These are phyloP conservation scores for Fusarium haematococcum DNA, from an alignment of 2,329 filamentous ascomycete genomes.

Conservation along the genomic window DNA sequence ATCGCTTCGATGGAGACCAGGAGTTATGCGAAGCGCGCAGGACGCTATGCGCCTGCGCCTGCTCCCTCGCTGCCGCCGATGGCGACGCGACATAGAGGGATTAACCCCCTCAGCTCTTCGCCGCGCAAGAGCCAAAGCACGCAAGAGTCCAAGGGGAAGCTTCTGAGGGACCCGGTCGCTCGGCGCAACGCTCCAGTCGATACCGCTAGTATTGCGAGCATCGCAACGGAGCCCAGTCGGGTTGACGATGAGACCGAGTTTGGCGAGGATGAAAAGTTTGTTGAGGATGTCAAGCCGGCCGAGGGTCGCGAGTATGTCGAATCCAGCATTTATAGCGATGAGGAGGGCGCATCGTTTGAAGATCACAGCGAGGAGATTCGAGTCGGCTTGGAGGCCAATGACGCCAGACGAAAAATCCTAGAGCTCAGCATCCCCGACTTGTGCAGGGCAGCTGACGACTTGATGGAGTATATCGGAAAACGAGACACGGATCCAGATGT, in stretches of 20 bases:
- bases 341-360: conserved; percentile 3
- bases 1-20: conserved; percentile 34
- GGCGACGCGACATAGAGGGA: conserved; percentile 27
- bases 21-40: conserved; percentile 23
- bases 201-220: conserved; percentile 33
- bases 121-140: not conserved
- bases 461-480: conserved; percentile 42
- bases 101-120: not conserved
- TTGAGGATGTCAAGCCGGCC: not conserved
- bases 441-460: conserved; percentile 39
- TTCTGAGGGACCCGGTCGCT: conserved; percentile 26
- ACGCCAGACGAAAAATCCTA: conserved; percentile 38
- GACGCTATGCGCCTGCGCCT: conserved; percentile 4
- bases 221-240: conserved; percentile 23
- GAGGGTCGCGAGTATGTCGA: not conserved
- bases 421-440: conserved; percentile 45
- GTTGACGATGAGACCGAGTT: conserved; percentile 40
- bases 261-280: conserved; percentile 21
- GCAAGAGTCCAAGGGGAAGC: conserved; percentile 9
- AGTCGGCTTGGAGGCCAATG: conserved; percentile 14
- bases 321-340: not conserved
- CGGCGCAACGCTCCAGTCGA: conserved; percentile 40
- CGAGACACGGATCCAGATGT: conserved; percentile 33
- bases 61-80: conserved; percentile 8
- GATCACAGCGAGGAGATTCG: conserved; percentile 3